Base-by-base conservation (phyloP, 2,329 filamentous ascomycete genomes). In the Helotiales sp. region DNA sequence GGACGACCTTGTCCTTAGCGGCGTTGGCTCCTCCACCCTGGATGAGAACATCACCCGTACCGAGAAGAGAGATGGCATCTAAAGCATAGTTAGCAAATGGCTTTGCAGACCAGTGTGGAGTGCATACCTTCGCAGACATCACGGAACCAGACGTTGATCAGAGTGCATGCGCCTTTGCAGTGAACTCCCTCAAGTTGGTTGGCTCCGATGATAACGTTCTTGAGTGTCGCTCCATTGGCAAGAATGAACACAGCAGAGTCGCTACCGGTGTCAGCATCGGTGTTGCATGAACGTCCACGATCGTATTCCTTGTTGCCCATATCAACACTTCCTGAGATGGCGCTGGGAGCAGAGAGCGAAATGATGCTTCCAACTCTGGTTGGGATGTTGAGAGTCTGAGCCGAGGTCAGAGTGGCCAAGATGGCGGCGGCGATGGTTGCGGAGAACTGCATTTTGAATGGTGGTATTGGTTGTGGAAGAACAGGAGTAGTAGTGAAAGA, bases 121-220 rank as follows among this genome's bases (percentile, higher is more conserved):
- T 30, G 6, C 10, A 47, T 40, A n/a, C 32, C 32, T 24, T 45
- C 40, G 40, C 40, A 45, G 13, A 54, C 49, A 50, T 63, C 77
- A 32, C 59, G 43, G 59, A 60, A 60, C 57, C 57, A 60, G 40
- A 60, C 57, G 26, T 60, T 60, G 15, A 13, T 80, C 52, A 84
- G 74, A 6, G 80, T 82, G 73, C 83, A 85, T 28, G 80, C 76
- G 32, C 82, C 83, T 58, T 80, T 74, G 75, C 84, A 85, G 76
- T 86, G 83, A 28, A 85, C 80, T 61, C 80, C 84, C 75, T 84
- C 40, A 20, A 45, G 40, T 84, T 37, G 78, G 67, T 82, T 79
- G 15, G 78, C 78, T 24, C 84, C 83, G 61, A 86, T 85, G 73
- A 86, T 84, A 73, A 83, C 83, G 71, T 86, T 85, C 69, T 79